phyloP scores from a whole-genome alignment of 148 eudicot species.

The Diospyros kaki region DNA sequence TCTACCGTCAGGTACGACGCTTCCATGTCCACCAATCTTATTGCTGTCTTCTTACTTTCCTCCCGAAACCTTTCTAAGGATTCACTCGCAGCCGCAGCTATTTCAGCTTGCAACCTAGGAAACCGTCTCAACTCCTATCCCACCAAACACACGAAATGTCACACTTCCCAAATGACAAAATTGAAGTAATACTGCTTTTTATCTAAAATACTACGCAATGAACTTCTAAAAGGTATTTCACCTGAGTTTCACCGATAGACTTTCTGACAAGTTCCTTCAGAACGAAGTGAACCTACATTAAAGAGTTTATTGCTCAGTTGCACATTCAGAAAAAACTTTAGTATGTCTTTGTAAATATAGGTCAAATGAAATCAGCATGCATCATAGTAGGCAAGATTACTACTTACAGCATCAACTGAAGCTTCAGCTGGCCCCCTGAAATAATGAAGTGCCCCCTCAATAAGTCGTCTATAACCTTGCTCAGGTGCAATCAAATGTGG shows the following conservation, averaged over 20 bases:
- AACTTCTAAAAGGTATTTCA: slow-evolving; percentile 19
- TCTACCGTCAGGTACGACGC: slow-evolving; percentile 58
- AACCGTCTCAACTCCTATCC: slow-evolving; percentile 57
- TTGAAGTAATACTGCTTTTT: slow-evolving; percentile 1
- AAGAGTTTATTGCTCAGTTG: slow-evolving; percentile 5
- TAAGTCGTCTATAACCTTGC: slow-evolving; percentile 69
- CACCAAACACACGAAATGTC: not conserved
- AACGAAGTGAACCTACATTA: slow-evolving; percentile 53
- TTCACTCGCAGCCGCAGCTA: slow-evolving; percentile 43
- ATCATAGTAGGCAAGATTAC: not conserved
- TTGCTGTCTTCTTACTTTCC: slow-evolving; percentile 50
- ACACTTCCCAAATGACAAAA: not conserved
- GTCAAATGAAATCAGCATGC: not conserved
- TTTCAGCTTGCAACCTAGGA: slow-evolving; percentile 48
- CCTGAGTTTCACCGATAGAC: slow-evolving; percentile 60
- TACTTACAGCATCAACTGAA: slow-evolving; percentile 66
- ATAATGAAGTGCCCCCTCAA: slow-evolving; percentile 57
- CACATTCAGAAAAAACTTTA: not conserved
- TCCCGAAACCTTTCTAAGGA: slow-evolving; percentile 60
- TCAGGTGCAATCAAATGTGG: slow-evolving; percentile 87
- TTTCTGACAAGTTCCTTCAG: slow-evolving; percentile 68
- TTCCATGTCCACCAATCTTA: slow-evolving; percentile 60
- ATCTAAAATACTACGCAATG: not conserved
- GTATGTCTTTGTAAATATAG: not conserved
- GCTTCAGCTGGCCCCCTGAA: slow-evolving; percentile 76